Conservation (phyloP, 495 filamentous ascomycete genomes). For the Aspergillus funiculosus region DNA sequence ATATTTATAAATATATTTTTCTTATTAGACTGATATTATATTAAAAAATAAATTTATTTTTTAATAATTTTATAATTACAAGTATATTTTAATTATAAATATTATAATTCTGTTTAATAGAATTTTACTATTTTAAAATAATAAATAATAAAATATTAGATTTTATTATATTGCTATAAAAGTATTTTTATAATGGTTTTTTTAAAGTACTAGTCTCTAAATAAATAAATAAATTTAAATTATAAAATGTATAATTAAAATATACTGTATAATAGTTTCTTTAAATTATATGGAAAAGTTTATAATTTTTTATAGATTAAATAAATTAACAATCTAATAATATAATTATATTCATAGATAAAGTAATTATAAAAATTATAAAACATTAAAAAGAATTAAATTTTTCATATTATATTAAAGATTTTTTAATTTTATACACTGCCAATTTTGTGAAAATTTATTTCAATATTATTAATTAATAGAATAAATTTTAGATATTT, state of each 20-base stretch:
- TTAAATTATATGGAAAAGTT: background rate
- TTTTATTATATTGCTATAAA: background rate
- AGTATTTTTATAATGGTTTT: slow-evolving; percentile 5
- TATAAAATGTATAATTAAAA: slow-evolving; percentile 5
- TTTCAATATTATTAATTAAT: slow-evolving; percentile 1
- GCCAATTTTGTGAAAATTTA: slow-evolving; percentile 4
- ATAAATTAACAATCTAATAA: slow-evolving; percentile 6
- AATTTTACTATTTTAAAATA: slow-evolving; percentile 21
- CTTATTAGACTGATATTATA: slow-evolving; percentile 8
- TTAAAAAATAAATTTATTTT: slow-evolving; percentile 15
- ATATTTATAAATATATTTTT: background rate
- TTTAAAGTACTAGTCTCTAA: slow-evolving; percentile 19
- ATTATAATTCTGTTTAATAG: slow-evolving; percentile 28
- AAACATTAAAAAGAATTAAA: slow-evolving; percentile 27
- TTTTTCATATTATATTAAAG: slow-evolving; percentile 12
- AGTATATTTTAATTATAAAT: slow-evolving; percentile 30
- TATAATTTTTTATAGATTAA: slow-evolving; percentile 8
- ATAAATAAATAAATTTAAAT: slow-evolving; percentile 2
- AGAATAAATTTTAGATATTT: slow-evolving; percentile 27
- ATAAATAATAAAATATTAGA: slow-evolving; percentile 16
- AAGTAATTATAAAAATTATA: slow-evolving; percentile 29
- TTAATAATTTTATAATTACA: slow-evolving; percentile 22
- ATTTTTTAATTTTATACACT: slow-evolving; percentile 18
- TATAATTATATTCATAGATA: slow-evolving; percentile 21
- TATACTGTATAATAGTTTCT: background rate